These are phyloP conservation scores for Chlamydomonas applanata DNA, from an alignment of 139 green algal genomes.

Conservation along the genomic window DNA sequence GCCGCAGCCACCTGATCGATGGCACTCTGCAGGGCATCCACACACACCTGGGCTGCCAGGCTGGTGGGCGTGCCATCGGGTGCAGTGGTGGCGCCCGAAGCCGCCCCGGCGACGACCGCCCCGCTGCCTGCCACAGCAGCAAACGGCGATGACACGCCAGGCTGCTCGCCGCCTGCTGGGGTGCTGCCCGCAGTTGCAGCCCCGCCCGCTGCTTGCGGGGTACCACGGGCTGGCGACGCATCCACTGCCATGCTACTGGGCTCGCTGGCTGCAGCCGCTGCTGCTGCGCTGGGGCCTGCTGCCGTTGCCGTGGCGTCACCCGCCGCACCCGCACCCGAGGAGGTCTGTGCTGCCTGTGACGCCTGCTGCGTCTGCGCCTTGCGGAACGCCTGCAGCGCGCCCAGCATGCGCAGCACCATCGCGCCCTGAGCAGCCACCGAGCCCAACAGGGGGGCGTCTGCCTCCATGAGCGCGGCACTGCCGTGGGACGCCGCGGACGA, in stretches of 20 bases:
- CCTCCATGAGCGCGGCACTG: too few relatives aligned
- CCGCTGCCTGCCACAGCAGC: background rate
- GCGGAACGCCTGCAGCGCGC: slow-evolving; percentile 58
- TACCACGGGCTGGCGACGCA: background rate
- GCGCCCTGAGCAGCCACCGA: slow-evolving; percentile 42
- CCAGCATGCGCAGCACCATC: slow-evolving; percentile 66
- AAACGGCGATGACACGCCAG: background rate
- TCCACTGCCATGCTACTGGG: background rate
- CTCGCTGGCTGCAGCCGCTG: background rate
- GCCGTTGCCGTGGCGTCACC: slow-evolving; percentile 2
- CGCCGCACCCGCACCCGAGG: background rate
- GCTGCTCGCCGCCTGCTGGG: slow-evolving; percentile 10
- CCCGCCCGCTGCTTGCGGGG: background rate
- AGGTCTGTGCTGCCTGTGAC: background rate
- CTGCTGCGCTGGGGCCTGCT: background rate
- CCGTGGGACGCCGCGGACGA: too few relatives aligned
- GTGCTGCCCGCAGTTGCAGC: slow-evolving; percentile 14
- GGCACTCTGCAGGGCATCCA: slow-evolving; percentile 6
- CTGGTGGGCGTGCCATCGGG: background rate
- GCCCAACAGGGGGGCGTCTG: background rate
- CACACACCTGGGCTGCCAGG: background rate
- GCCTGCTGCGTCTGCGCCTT: slow-evolving; percentile 19
- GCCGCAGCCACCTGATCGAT: slow-evolving; percentile 23
- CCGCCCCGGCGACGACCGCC: background rate
- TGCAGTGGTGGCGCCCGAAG: background rate